Percentiles rank a stretch among this genome's conserved stretches.
phyloP scores from a whole-genome alignment of 2,329 filamentous ascomycete species.

The Pyricularia sp. region DNA sequence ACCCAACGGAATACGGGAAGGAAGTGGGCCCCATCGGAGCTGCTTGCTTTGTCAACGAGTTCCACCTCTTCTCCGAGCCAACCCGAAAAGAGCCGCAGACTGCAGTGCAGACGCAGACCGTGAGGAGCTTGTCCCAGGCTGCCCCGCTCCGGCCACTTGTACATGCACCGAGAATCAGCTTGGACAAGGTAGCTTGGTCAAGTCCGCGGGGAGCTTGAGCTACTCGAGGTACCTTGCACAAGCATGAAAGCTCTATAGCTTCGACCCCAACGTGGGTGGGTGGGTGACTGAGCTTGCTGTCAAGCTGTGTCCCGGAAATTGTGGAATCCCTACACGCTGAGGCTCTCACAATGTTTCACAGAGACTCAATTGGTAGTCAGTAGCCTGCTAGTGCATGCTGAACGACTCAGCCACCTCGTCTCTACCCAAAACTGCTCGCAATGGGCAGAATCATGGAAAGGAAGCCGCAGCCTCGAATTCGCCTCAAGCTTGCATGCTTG shows the following conservation, averaged over 20 bases:
- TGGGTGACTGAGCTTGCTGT: neutral
- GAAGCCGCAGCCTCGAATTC: neutral
- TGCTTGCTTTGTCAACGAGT: neutral
- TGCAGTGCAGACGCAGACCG: neutral
- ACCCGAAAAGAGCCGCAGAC: neutral
- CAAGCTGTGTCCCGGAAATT: neutral
- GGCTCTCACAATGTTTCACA: neutral
- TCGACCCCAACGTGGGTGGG: neutral
- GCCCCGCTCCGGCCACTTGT: neutral
- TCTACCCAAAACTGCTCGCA: neutral
- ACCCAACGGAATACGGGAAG: neutral
- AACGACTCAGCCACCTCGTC: neutral
- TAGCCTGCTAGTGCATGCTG: neutral
- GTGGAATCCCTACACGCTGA: neutral
- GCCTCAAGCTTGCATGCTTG: neutral
- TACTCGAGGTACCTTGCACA: neutral
- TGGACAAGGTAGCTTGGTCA: neutral
- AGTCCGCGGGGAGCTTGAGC: neutral
- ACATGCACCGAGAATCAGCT: neutral
- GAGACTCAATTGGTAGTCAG: neutral
- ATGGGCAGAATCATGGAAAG: neutral
- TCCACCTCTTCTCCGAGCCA: neutral
- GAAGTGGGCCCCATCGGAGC: neutral
- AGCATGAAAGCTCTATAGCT: neutral
- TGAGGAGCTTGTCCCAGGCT: neutral